Percentiles rank a stretch among this genome's conserved stretches.
phyloP scores from a whole-genome alignment of 202 grass and related monocot species.

The Zizania palustris region DNA sequence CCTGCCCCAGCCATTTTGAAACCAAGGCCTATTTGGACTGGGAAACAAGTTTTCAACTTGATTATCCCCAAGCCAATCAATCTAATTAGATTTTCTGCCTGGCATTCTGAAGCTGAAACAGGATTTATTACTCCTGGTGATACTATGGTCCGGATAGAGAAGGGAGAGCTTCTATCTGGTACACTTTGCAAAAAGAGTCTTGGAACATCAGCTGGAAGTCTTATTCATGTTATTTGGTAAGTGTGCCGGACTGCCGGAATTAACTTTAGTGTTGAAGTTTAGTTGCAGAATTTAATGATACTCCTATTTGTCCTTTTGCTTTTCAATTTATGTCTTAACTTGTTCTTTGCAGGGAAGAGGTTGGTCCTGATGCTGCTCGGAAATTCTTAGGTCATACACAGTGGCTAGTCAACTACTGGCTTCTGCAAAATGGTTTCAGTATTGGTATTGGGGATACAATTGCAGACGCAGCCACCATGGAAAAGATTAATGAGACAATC shows the following conservation, averaged over 20 bases:
- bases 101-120: conserved; percentile 77
- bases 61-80: conserved; percentile 99
- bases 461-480: conserved; percentile 87
- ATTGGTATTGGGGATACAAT: conserved; percentile 98
- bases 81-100: conserved; percentile 81
- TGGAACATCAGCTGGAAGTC: conserved; percentile 71
- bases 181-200: conserved; percentile 90
- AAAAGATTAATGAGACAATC: conserved; percentile 87
- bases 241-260: background rate
- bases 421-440: conserved; percentile 90
- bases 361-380: conserved; percentile 86
- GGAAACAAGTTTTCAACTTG: conserved; percentile 98
- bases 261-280: background rate
- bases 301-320: background rate
- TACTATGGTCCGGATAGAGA: conserved; percentile 92
- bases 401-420: conserved; percentile 98
- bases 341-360: conserved; percentile 80
- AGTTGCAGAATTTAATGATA: background rate
- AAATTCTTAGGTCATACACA: conserved; percentile 94
- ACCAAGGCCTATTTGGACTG: conserved; percentile 95
- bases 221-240: conserved; percentile 98
- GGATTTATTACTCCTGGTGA: conserved; percentile 92
- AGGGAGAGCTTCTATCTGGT: conserved; percentile 85
- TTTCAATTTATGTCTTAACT: conserved; percentile 24
- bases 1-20: conserved; percentile 92